Evolutionary conservation across 1,284 basidiomycete genomes (phyloP).

Genomic region (Sporisorium iseilematis-ciliati): DNA sequence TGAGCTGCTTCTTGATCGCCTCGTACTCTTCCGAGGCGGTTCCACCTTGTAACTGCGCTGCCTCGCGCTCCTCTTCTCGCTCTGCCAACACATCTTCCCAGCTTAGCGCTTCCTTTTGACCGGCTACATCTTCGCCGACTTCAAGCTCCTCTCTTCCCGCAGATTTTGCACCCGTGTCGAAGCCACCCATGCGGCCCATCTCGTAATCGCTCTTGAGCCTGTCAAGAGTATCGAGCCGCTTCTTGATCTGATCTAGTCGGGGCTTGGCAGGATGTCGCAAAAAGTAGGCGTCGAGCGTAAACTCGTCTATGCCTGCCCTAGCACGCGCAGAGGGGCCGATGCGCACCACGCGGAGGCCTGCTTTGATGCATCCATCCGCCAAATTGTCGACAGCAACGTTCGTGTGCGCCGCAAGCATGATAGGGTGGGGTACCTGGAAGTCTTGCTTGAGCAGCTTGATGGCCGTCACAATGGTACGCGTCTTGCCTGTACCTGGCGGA

Average conservation of each 20-base stretch:
- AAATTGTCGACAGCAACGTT: conserved; percentile 96
- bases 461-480: conserved; percentile 87
- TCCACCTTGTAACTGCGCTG: conserved; percentile 17
- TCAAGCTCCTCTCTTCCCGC: conserved; percentile 67
- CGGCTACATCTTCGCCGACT: background rate
- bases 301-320: conserved; percentile 74
- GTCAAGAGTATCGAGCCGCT: conserved; percentile 36
- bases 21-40: conserved; percentile 40
- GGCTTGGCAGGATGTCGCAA: conserved; percentile 75
- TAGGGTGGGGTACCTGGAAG: conserved; percentile 84
- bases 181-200: conserved; percentile 20
- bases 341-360: conserved; percentile 81
- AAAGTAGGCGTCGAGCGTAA: conserved; percentile 80
- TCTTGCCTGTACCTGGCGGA: conserved; percentile 96
- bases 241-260: conserved; percentile 70
- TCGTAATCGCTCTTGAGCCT: conserved; percentile 44
- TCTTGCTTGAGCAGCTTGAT: conserved; percentile 86
- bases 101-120: conserved; percentile 11
- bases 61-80: conserved; percentile 26
- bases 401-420: conserved; percentile 91
- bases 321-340: conserved; percentile 76
- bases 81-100: conserved; percentile 47
- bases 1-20: conserved; percentile 51
- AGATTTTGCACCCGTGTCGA: background rate
- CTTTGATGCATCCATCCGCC: conserved; percentile 76